Base-by-base conservation (phyloP, 495 filamentous ascomycete genomes). In the Aspergillus haitiensis region DNA sequence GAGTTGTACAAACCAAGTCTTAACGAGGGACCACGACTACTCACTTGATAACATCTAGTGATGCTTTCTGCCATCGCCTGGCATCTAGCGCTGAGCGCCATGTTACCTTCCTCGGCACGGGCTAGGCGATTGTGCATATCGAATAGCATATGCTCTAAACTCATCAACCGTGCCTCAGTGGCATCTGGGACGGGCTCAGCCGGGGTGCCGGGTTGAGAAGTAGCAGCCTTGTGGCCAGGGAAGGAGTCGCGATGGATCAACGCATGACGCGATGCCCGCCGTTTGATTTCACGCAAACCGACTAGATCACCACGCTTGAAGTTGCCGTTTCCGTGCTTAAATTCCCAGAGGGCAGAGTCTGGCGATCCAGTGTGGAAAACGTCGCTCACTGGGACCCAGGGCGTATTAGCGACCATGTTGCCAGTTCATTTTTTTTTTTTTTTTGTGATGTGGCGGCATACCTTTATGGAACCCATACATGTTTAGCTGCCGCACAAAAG, bases 381-480 rank as follows among this genome's bases (percentile, higher is more conserved):
- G 73, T 98, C 94, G 82, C 94, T 97, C 64, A 98, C 94, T 98
- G 63, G 46, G 56, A 48, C 8, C 36, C 27, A 33, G 58, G 55
- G 44, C 56, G 34, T 33, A 56, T 65, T 56, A 67, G 56, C 46
- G 48, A 57, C 54, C 12, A 27, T 58, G n/a, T 6, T 35, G n/a
- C 13, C n/a, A 50, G 52, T 55, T 15, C 44, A 36, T 36, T 40
- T 35, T 36, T n/a, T 11, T 18, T 27, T 36, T 40, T 35, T 36
- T n/a, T 11, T 18, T 27, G 6, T 21, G 34, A 21, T 27, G 21
- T 27, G 21, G 47, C 52, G 18, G 44, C 81, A 51, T 80, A 94
- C 94, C 94, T 92, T 98, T 98, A 75, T 98, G 94, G 78, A 98
- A 98, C 2, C 94, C 94, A 66, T 98, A 98, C 94, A 98, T 98